Base-by-base conservation (phyloP, 805 yeast species). In the Candida silvatica region DNA sequence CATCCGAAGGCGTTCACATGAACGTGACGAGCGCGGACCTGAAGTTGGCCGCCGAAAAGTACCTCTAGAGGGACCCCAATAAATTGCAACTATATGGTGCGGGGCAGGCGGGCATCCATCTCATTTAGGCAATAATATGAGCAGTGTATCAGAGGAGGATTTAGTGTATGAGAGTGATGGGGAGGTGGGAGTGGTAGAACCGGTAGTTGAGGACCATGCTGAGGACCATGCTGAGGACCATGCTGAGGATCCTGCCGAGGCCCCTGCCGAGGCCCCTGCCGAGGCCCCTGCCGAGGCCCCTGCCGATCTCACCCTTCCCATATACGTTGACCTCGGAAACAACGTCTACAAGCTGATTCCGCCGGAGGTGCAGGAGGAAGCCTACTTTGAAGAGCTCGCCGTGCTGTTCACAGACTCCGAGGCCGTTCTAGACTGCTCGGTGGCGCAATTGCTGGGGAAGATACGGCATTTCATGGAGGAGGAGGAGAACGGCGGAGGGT, bases 1-100 rank as follows among this genome's bases (percentile, higher is more conserved):
- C 55, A 6, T 61, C 81, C 15, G 71, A 75, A 36, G 84, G 70
- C 16, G 60, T 51, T 3, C 94, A 83, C 51, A 80, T 84, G 86
- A 57, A 59, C 19, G 67, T 83, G n/a, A 56, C 71, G 5, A 76
- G 76, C 5, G 62, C 59, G 2, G 68, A 73, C 38, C 54, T 81
- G 34, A 46, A 48, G 12, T 51, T 58, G 2, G 53, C 78, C 4
- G 69, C 71, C 3, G 39, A 41, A 12, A 51, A 52, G 36, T 77
- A 71, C 47, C 50, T 77, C 17, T 74, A 67, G 22, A 32, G 39
- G 22, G 12, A n/a, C n/a, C n/a, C n/a, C n/a, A n/a, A n/a, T 33
- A 24, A 12, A 11, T 5, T 3, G 23, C n/a, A n/a, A n/a, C n/a
- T n/a, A n/a, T n/a, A n/a, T n/a, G n/a, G n/a, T n/a, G n/a, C n/a